Evolutionary conservation across 2,329 filamentous ascomycete species (phyloP).

Genomic region (Apiospora saccharicola): DNA sequence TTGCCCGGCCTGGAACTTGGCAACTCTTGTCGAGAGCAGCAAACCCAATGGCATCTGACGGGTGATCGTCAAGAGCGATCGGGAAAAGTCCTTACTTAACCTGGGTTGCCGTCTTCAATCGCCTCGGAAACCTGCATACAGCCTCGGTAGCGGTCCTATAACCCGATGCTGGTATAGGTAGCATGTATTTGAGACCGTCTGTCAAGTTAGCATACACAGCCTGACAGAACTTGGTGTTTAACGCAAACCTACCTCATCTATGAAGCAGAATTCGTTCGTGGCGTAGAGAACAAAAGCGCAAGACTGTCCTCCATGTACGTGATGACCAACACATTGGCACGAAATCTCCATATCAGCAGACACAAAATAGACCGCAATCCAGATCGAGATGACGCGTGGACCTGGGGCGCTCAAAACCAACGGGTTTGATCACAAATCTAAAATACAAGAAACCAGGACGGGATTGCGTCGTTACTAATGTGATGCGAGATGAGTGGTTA

Average conservation of each 20-base stretch:
- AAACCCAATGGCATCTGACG: not conserved
- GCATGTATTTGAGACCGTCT: not conserved
- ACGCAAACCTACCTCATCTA: not conserved
- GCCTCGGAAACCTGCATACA: not conserved
- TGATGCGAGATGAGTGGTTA: not conserved
- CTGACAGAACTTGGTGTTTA: not conserved
- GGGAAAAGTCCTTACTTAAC: not conserved
- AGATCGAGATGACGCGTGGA: not conserved
- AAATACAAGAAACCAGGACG: not conserved
- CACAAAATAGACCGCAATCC: not conserved
- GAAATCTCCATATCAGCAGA: not conserved
- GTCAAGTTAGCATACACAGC: not conserved
- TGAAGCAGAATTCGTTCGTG: not conserved
- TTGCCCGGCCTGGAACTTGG: not conserved
- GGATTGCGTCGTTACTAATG: not conserved
- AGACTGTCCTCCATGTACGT: not conserved
- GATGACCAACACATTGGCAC: too few species aligned
- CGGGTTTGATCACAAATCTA: not conserved
- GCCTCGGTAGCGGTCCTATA: not conserved
- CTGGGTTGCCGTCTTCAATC: not conserved
- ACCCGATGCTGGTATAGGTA: not conserved
- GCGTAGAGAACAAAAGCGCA: not conserved
- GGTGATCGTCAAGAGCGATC: not conserved
- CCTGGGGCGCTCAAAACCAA: not conserved
- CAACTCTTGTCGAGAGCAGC: not conserved